Percentiles rank a stretch among this genome's conserved stretches.
Evolutionary conservation across 371 early-diverging fungal species (phyloP).

Genomic region (Circinella umbellata): DNA sequence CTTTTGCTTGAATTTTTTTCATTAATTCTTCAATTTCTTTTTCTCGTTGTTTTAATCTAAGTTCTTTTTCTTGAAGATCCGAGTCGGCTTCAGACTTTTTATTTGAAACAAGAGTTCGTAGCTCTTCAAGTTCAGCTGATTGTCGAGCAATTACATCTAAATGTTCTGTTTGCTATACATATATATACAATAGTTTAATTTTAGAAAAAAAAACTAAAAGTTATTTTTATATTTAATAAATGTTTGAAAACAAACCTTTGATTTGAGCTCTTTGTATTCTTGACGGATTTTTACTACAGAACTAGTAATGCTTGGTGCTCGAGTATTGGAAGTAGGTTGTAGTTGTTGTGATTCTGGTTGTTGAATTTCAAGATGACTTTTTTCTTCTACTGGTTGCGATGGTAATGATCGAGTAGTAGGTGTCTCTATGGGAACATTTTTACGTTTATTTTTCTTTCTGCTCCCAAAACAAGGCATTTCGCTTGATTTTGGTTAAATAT

Average conservation of each 20-base stretch:
- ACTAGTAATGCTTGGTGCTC: conserved; percentile 14
- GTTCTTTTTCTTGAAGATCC: conserved; percentile 1
- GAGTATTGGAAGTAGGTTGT: neutral
- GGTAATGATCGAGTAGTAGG: neutral
- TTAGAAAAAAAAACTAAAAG: neutral
- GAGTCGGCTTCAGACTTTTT: conserved; percentile 12
- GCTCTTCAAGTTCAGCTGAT: conserved; percentile 39
- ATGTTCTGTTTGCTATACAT: conserved; percentile 44
- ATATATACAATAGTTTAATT: neutral
- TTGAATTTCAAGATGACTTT: neutral
- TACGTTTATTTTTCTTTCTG: conserved; percentile 26
- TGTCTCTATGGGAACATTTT: conserved; percentile 1
- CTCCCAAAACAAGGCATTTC: conserved; percentile 33
- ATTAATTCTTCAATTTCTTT: conserved; percentile 30
- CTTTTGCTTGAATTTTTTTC: conserved; percentile 21
- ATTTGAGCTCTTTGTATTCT: conserved; percentile 49
- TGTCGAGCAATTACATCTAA: conserved; percentile 44
- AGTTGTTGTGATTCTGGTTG: conserved; percentile 5
- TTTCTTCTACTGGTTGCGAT: conserved; percentile 1
- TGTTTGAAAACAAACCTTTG: conserved; percentile 27
- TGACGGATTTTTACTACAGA: conserved; percentile 40
- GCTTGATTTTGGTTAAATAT: neutral
- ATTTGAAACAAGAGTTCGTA: conserved; percentile 27
- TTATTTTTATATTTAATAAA: no score
- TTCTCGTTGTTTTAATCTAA: conserved; percentile 29